phyloP scores from a whole-genome alignment of 2,329 filamentous ascomycete species.

The Colletotrichum sp. region DNA sequence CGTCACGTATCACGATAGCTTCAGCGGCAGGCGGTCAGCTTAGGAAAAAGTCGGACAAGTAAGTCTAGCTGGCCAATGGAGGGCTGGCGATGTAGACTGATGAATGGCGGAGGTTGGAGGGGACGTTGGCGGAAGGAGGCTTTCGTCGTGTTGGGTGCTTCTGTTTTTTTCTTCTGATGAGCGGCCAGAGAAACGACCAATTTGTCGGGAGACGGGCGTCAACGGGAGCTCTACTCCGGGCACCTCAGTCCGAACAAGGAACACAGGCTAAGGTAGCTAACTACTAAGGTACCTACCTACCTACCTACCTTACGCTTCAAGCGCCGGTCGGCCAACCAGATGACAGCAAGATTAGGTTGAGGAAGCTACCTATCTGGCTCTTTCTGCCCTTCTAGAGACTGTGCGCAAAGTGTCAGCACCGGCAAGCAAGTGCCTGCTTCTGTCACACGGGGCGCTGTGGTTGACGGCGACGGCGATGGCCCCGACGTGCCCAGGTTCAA shows the following conservation, averaged over 20 bases:
- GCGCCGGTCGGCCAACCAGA: neutral
- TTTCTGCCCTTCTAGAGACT: neutral
- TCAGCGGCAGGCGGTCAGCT: conserved; percentile 5
- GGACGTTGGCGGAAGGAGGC: neutral
- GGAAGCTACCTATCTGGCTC: neutral
- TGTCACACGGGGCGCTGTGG: neutral
- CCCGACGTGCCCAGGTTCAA: neutral
- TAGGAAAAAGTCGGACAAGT: neutral
- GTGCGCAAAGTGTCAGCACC: neutral
- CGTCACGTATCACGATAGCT: conserved; percentile 21
- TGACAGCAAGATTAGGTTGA: neutral
- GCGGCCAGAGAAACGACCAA: neutral
- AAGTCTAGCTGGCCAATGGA: neutral
- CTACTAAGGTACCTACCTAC: neutral
- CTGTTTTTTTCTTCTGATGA: neutral
- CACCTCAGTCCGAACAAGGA: neutral
- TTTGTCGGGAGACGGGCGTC: neutral
- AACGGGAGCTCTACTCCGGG: conserved; percentile 11
- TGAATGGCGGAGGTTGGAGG: neutral
- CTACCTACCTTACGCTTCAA: neutral
- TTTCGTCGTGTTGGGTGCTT: neutral
- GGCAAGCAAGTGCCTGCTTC: neutral
- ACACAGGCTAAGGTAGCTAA: neutral
- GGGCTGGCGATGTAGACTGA: neutral
- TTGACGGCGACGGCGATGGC: neutral